A percentile compares a stretch with the other conserved stretches of the same genome.
Conservation (phyloP, 371 early-diverging fungal species). For the Circinella umbellata region DNA sequence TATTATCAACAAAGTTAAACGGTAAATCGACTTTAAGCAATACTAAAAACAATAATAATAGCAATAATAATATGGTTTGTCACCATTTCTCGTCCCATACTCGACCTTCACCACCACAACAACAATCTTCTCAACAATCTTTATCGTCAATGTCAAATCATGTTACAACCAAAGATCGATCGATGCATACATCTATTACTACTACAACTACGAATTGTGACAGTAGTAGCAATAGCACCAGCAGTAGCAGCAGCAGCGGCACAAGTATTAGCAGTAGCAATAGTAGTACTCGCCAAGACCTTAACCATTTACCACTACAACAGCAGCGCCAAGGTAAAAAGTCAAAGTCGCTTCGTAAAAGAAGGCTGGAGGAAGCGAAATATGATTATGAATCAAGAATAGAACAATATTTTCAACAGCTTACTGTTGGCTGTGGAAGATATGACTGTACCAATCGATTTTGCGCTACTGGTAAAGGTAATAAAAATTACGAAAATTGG, state of each 20-base stretch:
- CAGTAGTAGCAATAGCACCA: not conserved
- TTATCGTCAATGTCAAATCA: not conserved
- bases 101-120: conserved; percentile 5
- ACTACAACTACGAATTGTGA: no score
- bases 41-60: not conserved
- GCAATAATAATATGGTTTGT: not conserved
- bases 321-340: not conserved
- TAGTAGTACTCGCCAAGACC: not conserved
- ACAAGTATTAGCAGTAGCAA: not conserved
- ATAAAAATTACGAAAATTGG: not conserved
- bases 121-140: not conserved
- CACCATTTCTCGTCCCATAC: conserved; percentile 4
- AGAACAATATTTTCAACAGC: conserved; percentile 44
- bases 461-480: conserved; percentile 50
- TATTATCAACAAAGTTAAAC: not conserved
- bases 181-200: not conserved
- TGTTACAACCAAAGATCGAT: not conserved
- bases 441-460: conserved; percentile 44
- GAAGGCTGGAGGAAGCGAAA: conserved; percentile 40
- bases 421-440: conserved; percentile 46
- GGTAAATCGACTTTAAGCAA: not conserved
- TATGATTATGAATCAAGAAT: conserved; percentile 40
- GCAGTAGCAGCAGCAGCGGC: not conserved
- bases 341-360: conserved; percentile 19
- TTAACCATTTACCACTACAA: not conserved